Evolutionary conservation across 2,329 filamentous ascomycete genomes (phyloP), one percentile per base, ranked within the genome.

Genomic region (Colletotrichum echinochloae): DNA sequence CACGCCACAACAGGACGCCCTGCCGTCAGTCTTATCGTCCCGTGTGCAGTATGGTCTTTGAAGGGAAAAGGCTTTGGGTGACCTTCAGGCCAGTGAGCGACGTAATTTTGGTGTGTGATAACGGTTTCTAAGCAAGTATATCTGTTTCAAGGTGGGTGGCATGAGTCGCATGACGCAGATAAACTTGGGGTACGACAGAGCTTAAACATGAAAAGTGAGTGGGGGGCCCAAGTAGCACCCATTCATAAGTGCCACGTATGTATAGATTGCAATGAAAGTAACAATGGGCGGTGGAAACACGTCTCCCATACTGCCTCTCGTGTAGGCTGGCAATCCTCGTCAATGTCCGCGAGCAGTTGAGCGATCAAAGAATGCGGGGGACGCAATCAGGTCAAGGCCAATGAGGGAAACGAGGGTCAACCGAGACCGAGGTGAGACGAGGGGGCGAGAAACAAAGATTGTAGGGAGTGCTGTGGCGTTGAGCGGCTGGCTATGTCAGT

Each of bases 321-420:
- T 49, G 37, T 20, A 26, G 23, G 20, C n/a, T 16, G 7, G 23
- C 59, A 16, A 51, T 23, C 33, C 33, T n/a, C 51, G 23, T 30
- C 35, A 5, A 18, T 49, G 57, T 26, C 16, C 2, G 44, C 26
- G 30, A n/a, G 44, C 33, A 33, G 28, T n/a, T 18, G n/a, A 28
- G 35, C 46, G 33, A 26, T 54, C 37, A 14, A 63, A 35, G 60
- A 63, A 63, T 63, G 60, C 26, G 60, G 60, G 49, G 49, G 35
- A 63, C 11, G 20, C 12, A 55, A 35, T 23, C 37, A 56, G 23
- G 9, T 54, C 30, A 59, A 55, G 54, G 52, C 41, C 23, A 16
- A 41, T 23, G 23, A 44, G 35, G 64, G 64, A 60, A 9, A 37
- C 20, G 28, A 41, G n/a, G 54, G 46, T 39, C 16, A 30, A 60